Percentiles rank a stretch among this genome's conserved stretches.
Evolutionary conservation across 148 eudicot genomes (phyloP).

Genomic region (Beta vulgaris): DNA sequence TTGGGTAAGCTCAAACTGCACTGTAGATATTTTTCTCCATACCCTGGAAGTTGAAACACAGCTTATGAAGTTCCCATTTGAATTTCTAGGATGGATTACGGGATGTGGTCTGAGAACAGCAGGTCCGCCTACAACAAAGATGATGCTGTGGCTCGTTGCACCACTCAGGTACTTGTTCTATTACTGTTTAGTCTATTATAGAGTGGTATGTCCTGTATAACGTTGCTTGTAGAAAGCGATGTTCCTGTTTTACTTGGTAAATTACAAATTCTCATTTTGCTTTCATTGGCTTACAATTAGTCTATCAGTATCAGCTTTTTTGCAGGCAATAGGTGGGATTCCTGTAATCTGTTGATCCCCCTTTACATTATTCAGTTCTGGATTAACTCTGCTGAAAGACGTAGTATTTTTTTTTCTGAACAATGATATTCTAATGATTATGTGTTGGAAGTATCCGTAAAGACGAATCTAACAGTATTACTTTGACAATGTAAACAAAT

Average conservation of each 20-base stretch:
- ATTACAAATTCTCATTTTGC: not conserved
- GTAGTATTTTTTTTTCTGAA: not conserved
- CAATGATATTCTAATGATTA: no score
- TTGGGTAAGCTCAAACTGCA: conserved; percentile 58
- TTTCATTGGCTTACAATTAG: not conserved
- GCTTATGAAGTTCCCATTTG: not conserved
- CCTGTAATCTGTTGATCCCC: not conserved
- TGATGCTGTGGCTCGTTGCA: conserved; percentile 96
- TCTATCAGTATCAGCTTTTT: not conserved
- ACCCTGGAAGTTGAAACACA: conserved; percentile 1
- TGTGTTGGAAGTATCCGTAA: no score
- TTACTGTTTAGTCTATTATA: not conserved
- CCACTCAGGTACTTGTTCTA: conserved; percentile 50
- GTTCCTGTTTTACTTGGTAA: not conserved
- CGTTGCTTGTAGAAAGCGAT: not conserved
- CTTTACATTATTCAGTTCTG: not conserved
- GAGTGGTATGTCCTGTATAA: not conserved
- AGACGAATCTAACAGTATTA: not conserved
- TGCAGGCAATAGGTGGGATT: not conserved
- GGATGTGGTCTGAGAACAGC: conserved; percentile 91
- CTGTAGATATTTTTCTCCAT: not conserved
- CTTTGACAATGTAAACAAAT: not conserved
- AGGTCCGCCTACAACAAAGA: conserved; percentile 79
- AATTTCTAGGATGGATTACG: conserved; percentile 76
- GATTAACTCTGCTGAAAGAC: not conserved